phyloP scores from a whole-genome alignment of 202 grass and related monocot genomes.

The Bolboschoenoplectus hybrid region DNA sequence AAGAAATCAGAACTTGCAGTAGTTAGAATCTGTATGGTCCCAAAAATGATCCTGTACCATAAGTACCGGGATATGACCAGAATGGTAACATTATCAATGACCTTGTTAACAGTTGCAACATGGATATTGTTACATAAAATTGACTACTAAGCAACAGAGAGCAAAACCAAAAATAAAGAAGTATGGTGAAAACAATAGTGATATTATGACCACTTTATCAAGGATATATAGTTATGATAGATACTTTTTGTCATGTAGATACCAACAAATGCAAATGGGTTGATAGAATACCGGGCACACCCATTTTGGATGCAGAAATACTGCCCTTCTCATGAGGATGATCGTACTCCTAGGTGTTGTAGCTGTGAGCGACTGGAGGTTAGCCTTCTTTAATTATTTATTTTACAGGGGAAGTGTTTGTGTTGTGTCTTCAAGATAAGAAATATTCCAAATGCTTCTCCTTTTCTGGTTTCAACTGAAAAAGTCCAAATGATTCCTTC shows the following conservation, averaged over 20 bases:
- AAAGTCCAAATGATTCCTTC: constrained; percentile 4
- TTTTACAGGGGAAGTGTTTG: constrained; percentile 1
- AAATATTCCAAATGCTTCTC: neutral
- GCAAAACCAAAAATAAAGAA: neutral
- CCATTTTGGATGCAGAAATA: constrained; percentile 89
- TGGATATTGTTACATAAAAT: constrained; percentile 5
- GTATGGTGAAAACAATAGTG: neutral
- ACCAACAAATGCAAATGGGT: constrained; percentile 61
- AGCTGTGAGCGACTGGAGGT: constrained; percentile 95
- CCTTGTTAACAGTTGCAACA: neutral
- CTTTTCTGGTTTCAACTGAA: neutral
- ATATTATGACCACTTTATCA: constrained; percentile 8
- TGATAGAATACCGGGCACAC: constrained; percentile 78
- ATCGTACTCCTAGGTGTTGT: constrained; percentile 78
- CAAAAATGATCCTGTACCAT: neutral
- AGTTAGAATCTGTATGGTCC: neutral
- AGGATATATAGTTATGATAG: constrained; percentile 30
- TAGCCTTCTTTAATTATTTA: constrained; percentile 28
- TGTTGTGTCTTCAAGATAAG: neutral
- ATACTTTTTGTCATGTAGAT: constrained; percentile 52
- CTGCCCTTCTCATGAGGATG: constrained; percentile 75
- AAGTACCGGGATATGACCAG: neutral
- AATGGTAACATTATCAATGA: neutral
- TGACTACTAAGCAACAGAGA: neutral
- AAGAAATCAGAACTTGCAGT: neutral